These are phyloP conservation scores for Veloboletus limbatus DNA, from an alignment of 1,284 basidiomycete genomes.

Conservation along the genomic window DNA sequence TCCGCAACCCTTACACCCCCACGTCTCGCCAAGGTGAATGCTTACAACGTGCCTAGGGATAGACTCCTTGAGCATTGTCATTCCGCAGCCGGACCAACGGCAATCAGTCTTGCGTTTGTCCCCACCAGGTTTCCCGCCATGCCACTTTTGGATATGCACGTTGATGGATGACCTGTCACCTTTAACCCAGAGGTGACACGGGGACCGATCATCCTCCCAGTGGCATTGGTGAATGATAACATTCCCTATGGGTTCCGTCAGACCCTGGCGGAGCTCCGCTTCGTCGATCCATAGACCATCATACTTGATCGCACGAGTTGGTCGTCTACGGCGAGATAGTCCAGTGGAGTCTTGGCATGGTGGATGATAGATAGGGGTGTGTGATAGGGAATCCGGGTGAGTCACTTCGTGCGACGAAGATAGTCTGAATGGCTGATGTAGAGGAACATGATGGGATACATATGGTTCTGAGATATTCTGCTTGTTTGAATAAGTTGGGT, in stretches of 20 bases:
- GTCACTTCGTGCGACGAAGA: too few species aligned
- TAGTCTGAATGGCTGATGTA: neutral
- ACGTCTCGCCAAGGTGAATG: slow-evolving; percentile 15
- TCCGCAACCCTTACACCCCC: slow-evolving; percentile 14
- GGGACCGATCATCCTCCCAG: slow-evolving; percentile 12
- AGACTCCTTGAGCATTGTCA: slow-evolving; percentile 20
- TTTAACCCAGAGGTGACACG: slow-evolving; percentile 18
- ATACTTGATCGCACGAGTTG: slow-evolving; percentile 7
- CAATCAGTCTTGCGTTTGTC: slow-evolving; percentile 15
- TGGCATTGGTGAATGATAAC: slow-evolving; percentile 9
- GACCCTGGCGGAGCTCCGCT: slow-evolving; percentile 11
- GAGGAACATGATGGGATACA: neutral
- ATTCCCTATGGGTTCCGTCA: slow-evolving; percentile 3
- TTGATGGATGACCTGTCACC: slow-evolving; percentile 20
- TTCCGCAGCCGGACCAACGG: slow-evolving; percentile 13
- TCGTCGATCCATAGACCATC: slow-evolving; percentile 12
- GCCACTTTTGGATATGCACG: slow-evolving; percentile 21
- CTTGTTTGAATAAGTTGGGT: neutral
- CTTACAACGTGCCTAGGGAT: slow-evolving; percentile 16
- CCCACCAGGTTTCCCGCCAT: slow-evolving; percentile 10
- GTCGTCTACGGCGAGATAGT: neutral
- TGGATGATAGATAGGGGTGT: too few species aligned
- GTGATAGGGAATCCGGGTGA: too few species aligned
- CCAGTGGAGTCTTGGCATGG: neutral
- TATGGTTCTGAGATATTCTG: neutral